Conservation (phyloP, 1,284 basidiomycete genomes). For the Moniliophthora roreri region DNA sequence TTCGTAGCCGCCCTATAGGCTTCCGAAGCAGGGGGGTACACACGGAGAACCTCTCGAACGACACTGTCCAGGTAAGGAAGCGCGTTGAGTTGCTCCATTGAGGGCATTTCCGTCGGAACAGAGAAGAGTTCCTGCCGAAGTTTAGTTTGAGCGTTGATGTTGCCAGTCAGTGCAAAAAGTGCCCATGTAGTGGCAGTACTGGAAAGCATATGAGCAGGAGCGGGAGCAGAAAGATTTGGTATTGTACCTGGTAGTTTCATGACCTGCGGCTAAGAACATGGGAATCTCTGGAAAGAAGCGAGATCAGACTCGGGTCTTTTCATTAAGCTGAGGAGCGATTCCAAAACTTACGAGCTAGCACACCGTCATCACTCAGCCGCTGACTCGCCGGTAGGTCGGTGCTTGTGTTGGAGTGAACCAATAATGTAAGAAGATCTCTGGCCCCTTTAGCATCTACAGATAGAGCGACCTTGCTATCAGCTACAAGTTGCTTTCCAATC, state of each 20-base stretch:
- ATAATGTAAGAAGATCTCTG: slow-evolving; percentile 50
- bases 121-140: slow-evolving; percentile 67
- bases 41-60: slow-evolving; percentile 69
- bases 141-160: slow-evolving; percentile 58
- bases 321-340: slow-evolving; percentile 7
- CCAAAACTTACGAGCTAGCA: slow-evolving; percentile 71
- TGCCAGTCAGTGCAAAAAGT: slow-evolving; percentile 51
- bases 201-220: background rate
- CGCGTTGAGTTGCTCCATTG: slow-evolving; percentile 59
- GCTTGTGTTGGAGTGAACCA: slow-evolving; percentile 66
- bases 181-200: background rate
- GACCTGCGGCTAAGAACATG: slow-evolving; percentile 67
- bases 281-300: slow-evolving; percentile 46
- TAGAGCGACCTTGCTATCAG: slow-evolving; percentile 40
- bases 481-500: slow-evolving; percentile 47
- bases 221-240: background rate
- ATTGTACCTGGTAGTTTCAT: slow-evolving; percentile 71
- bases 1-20: slow-evolving; percentile 49
- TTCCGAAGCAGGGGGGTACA: slow-evolving; percentile 59
- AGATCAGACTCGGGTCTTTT: background rate
- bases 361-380: slow-evolving; percentile 70
- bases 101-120: slow-evolving; percentile 48
- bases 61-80: slow-evolving; percentile 66
- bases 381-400: slow-evolving; percentile 56
- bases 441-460: slow-evolving; percentile 23